These are phyloP conservation scores for Salix viminalis DNA, from an alignment of 345 rosid genomes.

Conservation along the genomic window DNA sequence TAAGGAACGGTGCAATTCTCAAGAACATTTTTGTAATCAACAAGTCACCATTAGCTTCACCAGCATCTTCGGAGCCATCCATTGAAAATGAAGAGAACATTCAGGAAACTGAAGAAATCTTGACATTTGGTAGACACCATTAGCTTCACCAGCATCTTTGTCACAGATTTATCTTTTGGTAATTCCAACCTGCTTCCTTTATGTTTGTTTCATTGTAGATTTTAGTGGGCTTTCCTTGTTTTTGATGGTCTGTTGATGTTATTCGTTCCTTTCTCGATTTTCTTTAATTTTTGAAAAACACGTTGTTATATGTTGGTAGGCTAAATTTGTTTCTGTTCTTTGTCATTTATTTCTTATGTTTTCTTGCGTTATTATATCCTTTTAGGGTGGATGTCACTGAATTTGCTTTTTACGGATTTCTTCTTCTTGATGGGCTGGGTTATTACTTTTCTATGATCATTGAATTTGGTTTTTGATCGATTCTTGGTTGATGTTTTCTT, in stretches of 20 bases:
- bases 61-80: not conserved
- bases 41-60: conserved; percentile 22
- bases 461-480: not conserved
- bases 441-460: not conserved
- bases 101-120: conserved; percentile 46
- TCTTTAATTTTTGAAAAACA: not conserved
- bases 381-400: not conserved
- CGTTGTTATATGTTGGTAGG: not conserved
- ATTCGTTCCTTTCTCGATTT: too few relatives aligned
- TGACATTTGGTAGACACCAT: conserved; percentile 73
- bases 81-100: conserved; percentile 11
- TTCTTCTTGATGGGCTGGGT: not conserved
- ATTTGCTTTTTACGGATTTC: not conserved
- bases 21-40: conserved; percentile 79
- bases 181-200: not conserved
- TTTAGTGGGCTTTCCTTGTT: not conserved
- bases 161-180: conserved; percentile 80
- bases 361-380: not conserved
- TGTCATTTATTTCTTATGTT: not conserved
- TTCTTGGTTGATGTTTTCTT: too few relatives aligned
- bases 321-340: not conserved
- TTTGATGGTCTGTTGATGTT: not conserved
- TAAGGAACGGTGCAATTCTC: conserved; percentile 73
- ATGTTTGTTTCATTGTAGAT: not conserved
- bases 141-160: conserved; percentile 64